Base-by-base conservation (phyloP, 768 basidiomycete species). In the Chalciporus chontae region DNA sequence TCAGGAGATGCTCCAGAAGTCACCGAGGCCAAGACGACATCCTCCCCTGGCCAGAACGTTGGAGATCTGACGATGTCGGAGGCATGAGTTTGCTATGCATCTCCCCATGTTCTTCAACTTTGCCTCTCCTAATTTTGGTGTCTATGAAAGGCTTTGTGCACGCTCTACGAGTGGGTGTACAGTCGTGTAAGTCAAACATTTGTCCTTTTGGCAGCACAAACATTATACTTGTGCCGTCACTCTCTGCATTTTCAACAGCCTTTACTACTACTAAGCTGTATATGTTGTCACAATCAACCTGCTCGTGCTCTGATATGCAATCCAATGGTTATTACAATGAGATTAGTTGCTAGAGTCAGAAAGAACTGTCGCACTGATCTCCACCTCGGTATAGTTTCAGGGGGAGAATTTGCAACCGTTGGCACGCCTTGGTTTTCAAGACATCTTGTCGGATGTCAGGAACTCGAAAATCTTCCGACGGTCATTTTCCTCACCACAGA, bases 61-160 rank as follows among this genome's bases (percentile, higher is more conserved):
- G 74, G 57, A 26, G 75, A 76, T 43, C 48, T 70, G n/a, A 69
- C 71, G n/a, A 67, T 77, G 70, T 66, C 72, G 23, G 76, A 75
- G 41, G 73, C 72, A 54, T 58, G 58, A 58, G 31, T 31, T 46
- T 51, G 43, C 19, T 45, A 23, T 54, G 46, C 44, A 52, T 53
- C 47, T 49, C 32, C 24, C 39, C 17, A 48, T 43, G 47, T 48
- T 45, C 18, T 43, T 41, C 34, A 36, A 40, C 46, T 51, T 54
- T 27, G 18, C 39, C 40, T 24, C 18, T 54, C 43, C 36, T 53
- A 51, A 57, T 47, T 49, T 58, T 60, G 57, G 48, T 52, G 47
- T 55, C 40, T 50, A 43, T 40, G 37, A 43, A 53, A 47, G 11
- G 46, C 48, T 43, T 43, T 29, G n/a, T 32, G 51, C 34, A n/a